A percentile compares a stretch with the other conserved stretches of the same genome.
These are phyloP conservation scores for Circinella minor DNA, from an alignment of 371 early-diverging fungal species.

Conservation along the genomic window DNA sequence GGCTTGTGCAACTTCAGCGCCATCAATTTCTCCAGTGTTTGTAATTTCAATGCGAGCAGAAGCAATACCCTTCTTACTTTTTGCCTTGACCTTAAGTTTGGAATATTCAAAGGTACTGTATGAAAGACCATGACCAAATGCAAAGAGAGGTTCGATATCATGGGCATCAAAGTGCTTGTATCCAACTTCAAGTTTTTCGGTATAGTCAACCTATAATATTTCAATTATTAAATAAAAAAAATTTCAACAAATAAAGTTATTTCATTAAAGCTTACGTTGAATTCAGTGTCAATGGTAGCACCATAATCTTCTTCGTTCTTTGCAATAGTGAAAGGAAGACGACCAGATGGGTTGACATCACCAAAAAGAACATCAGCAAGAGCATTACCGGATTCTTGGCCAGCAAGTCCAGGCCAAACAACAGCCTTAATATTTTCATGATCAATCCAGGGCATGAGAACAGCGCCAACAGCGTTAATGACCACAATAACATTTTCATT, in stretches of 20 bases:
- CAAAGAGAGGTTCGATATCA: slow-evolving; percentile 51
- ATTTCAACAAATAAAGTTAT: too few species aligned
- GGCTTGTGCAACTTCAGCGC: slow-evolving; percentile 64
- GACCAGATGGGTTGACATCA: slow-evolving; percentile 62
- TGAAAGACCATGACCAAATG: slow-evolving; percentile 61
- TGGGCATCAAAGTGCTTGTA: slow-evolving; percentile 53
- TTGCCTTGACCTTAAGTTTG: slow-evolving; percentile 4
- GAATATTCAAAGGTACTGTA: slow-evolving; percentile 57
- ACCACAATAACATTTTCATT: slow-evolving; percentile 56
- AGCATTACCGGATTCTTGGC: slow-evolving; percentile 68
- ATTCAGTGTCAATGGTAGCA: slow-evolving; percentile 14
- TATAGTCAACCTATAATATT: slow-evolving; percentile 37
- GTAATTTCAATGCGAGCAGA: slow-evolving; percentile 36
- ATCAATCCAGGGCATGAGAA: slow-evolving; percentile 52
- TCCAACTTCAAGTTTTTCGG: slow-evolving; percentile 54
- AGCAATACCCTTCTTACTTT: slow-evolving; percentile 14
- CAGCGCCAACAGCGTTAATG: slow-evolving; percentile 56
- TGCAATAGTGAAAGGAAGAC: slow-evolving; percentile 66
- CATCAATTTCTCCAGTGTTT: slow-evolving; percentile 56
- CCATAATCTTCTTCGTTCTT: slow-evolving; percentile 38
- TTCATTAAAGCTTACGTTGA: slow-evolving; percentile 3
- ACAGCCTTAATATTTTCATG: slow-evolving; percentile 52
- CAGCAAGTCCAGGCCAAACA: slow-evolving; percentile 47
- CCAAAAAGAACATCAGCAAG: slow-evolving; percentile 69
- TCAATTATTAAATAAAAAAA: neutral